Evolutionary conservation across 495 filamentous ascomycete genomes (phyloP).

Genomic region (Aspergillus mulundensis): DNA sequence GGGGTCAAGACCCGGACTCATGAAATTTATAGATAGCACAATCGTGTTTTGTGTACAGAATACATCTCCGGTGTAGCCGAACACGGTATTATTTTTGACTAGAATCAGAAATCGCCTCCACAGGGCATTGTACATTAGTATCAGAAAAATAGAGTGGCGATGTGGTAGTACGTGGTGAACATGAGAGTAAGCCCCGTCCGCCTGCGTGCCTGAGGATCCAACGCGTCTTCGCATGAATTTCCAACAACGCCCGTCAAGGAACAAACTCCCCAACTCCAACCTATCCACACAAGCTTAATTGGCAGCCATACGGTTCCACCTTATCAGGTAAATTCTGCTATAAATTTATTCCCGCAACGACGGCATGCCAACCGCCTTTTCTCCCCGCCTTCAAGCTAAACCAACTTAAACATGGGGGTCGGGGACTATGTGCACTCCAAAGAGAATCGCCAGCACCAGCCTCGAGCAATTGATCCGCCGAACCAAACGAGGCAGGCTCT

Average conservation of each 20-base stretch:
- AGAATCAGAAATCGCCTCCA: too few relatives aligned
- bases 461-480: conserved; percentile 21
- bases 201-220: conserved; percentile 21
- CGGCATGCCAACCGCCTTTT: not conserved
- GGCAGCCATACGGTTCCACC: not conserved
- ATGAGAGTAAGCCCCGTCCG: conserved; percentile 19
- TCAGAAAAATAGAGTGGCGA: too few relatives aligned
- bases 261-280: not conserved
- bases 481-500: conserved; percentile 32
- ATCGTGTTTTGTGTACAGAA: too few relatives aligned
- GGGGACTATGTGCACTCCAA: conserved; percentile 44
- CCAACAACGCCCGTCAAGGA: conserved; percentile 2
- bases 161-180: not conserved
- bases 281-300: conserved; percentile 1
- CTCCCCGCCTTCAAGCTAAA: not conserved
- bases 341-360: not conserved
- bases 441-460: conserved; percentile 33
- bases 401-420: conserved; percentile 34
- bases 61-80: too few relatives aligned
- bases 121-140: too few relatives aligned
- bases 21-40: too few relatives aligned
- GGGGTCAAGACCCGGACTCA: too few relatives aligned
- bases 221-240: conserved; percentile 5
- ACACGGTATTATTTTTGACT: too few relatives aligned
- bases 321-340: not conserved